phyloP scores from a whole-genome alignment of 2,329 filamentous ascomycete genomes.

The Oidium heveae region DNA sequence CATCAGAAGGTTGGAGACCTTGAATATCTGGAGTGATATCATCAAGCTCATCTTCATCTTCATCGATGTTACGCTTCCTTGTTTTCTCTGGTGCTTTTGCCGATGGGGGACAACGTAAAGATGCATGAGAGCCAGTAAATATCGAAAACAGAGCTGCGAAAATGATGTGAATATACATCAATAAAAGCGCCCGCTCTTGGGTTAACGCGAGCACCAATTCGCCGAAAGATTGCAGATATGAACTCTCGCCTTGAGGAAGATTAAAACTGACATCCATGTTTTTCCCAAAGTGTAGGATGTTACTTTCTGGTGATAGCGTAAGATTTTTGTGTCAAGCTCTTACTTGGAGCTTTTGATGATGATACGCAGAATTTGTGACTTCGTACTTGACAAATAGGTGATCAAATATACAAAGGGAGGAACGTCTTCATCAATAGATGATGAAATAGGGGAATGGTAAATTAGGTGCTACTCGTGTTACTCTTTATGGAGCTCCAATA shows the following conservation, averaged over 20 bases:
- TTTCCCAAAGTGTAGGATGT: too few relatives aligned
- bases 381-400: too few relatives aligned
- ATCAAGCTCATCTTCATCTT: constrained; percentile 24
- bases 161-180: constrained; percentile 25
- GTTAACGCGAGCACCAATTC: constrained; percentile 8
- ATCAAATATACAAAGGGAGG: too few relatives aligned
- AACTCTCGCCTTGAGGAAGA: constrained; percentile 7
- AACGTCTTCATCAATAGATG: too few relatives aligned
- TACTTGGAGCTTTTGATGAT: too few relatives aligned
- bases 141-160: constrained; percentile 58
- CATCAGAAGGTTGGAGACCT: constrained; percentile 50
- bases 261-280: constrained; percentile 4
- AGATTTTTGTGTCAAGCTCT: too few relatives aligned
- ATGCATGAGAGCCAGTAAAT: constrained; percentile 63
- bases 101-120: constrained; percentile 59
- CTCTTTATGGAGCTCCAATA: too few relatives aligned
- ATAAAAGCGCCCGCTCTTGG: constrained; percentile 6
- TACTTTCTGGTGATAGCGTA: too few relatives aligned
- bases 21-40: constrained; percentile 36
- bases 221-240: constrained; percentile 8
- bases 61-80: constrained; percentile 21
- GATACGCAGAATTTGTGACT: too few relatives aligned
- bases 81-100: constrained; percentile 23
- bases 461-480: too few relatives aligned
- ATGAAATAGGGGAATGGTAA: too few relatives aligned